Base-by-base conservation (phyloP, 805 yeast species). In the Saccharomyces jurei region DNA sequence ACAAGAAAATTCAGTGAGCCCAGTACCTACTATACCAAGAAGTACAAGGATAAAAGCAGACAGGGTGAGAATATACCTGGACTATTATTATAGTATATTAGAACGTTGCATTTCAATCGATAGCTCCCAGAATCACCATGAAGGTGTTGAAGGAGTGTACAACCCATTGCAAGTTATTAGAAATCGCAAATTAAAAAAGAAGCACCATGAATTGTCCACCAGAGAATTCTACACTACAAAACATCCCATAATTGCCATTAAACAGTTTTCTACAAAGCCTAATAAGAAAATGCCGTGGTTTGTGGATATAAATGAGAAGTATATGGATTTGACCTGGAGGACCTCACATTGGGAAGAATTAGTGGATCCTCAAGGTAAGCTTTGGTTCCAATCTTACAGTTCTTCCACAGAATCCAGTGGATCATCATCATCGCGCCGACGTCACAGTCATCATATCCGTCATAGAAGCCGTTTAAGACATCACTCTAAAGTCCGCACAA, bases 111-210 rank as follows among this genome's bases (percentile, higher is more conserved):
- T 75, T 36, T 70, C 69, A 9, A 52, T 57, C 11, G 65, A 56
- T 17, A 54, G 50, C 14, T 51, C 51, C 17, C 27, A 46, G 14
- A 49, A 58, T 61, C 56, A 60, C 60, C 62, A 78, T 58, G 77
- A 75, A 1, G 81, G 80, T 1, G 78, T 86, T 2, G 89, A 83
- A 54, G 87, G 85, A 2, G 78, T 80, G 2, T 89, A 84, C 72
- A 89, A 89, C 64, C 96, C 96, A 3, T 71, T 89, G 48, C 96
- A 88, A 68, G 78, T 84, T n/a, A 81, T 89, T 28, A 72, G 97
- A 54, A 86, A 89, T 68, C 75, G 96, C 55, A 76, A 75, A 60
- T 65, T 84, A 3, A 68, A 87, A 52, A 76, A 77, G 54, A 78
- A 78, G 60, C 72, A 79, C 60, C 76, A 75, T 51, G 62, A 58